phyloP scores from a whole-genome alignment of 2,329 filamentous ascomycete genomes.

The Kalaharituber pfeilii region DNA sequence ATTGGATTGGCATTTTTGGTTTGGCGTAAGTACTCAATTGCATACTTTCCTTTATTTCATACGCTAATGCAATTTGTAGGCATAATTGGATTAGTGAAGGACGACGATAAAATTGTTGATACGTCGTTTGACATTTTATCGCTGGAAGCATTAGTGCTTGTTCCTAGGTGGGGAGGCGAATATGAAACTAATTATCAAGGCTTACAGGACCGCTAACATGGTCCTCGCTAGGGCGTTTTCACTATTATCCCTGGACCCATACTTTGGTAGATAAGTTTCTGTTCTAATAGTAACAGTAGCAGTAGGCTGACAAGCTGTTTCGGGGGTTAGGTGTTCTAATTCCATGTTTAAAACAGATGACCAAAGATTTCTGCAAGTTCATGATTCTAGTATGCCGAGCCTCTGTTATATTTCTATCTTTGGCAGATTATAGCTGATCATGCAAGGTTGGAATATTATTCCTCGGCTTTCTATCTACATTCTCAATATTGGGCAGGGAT shows the following conservation, averaged over 20 bases:
- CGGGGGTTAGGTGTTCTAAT: conserved; percentile 34
- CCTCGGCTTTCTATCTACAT: conserved; percentile 73
- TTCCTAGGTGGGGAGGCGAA: conserved; percentile 47
- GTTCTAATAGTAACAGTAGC: no score
- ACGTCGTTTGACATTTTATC: conserved; percentile 77
- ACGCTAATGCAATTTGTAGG: conserved; percentile 31
- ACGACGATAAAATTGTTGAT: conserved; percentile 48
- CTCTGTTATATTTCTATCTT: no score
- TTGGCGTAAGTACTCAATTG: conserved; percentile 40
- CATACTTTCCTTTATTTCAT: background rate
- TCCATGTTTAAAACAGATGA: conserved; percentile 85
- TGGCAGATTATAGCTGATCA: background rate
- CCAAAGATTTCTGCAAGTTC: conserved; percentile 79
- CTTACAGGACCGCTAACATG: conserved; percentile 3
- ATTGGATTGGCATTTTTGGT: conserved; percentile 55
- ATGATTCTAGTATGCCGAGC: conserved; percentile 27
- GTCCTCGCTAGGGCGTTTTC: conserved; percentile 50
- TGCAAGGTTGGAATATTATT: conserved; percentile 55
- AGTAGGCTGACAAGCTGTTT: background rate
- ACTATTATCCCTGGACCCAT: conserved; percentile 68
- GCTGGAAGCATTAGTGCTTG: conserved; percentile 74
- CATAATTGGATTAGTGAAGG: conserved; percentile 45
- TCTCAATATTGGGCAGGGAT: conserved; percentile 58
- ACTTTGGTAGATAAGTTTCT: conserved; percentile 53
- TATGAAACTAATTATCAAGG: background rate